phyloP scores from a whole-genome alignment of 1,139 yeast genomes.

The Nadsonia commutata region DNA sequence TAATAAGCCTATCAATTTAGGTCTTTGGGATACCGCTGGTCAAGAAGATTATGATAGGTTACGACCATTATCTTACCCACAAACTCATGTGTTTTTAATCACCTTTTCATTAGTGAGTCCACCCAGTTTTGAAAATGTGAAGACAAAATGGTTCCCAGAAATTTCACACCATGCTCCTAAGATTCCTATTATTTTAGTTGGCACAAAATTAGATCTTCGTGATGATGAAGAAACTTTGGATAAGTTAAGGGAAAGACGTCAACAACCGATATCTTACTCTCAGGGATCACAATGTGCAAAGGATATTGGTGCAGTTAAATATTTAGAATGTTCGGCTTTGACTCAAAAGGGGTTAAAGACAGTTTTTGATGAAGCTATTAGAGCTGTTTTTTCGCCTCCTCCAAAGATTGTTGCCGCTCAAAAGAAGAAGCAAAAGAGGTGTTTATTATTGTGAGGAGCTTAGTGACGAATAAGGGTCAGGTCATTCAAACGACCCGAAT shows the following conservation, averaged over 20 bases:
- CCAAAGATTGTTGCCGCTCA: slow-evolving; percentile 1
- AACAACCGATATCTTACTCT: slow-evolving; percentile 43
- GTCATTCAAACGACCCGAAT: too few species aligned
- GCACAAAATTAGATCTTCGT: slow-evolving; percentile 76
- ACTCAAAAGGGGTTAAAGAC: slow-evolving; percentile 62
- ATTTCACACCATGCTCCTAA: slow-evolving; percentile 76
- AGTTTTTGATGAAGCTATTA: slow-evolving; percentile 65
- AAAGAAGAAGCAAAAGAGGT: slow-evolving; percentile 31
- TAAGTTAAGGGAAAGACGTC: slow-evolving; percentile 48
- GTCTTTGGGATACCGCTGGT: slow-evolving; percentile 97
- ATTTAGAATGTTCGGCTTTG: slow-evolving; percentile 88
- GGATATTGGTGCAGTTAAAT: slow-evolving; percentile 55
- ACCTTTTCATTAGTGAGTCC: slow-evolving; percentile 83
- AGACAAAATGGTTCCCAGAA: slow-evolving; percentile 70
- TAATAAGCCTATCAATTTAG: slow-evolving; percentile 66
- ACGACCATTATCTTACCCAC: slow-evolving; percentile 85
- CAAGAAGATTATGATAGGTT: slow-evolving; percentile 87
- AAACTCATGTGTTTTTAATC: slow-evolving; percentile 75
- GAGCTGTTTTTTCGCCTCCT: slow-evolving; percentile 45
- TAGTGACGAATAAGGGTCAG: too few species aligned
- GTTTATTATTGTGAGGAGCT: slow-evolving; percentile 68
- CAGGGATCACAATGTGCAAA: slow-evolving; percentile 59
- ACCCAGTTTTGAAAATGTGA: slow-evolving; percentile 62
- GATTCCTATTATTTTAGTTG: slow-evolving; percentile 63
- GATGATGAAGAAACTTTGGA: slow-evolving; percentile 69